Evolutionary conservation across 2,329 filamentous ascomycete genomes (phyloP), one percentile per base, ranked within the genome.

Genomic region (Teratosphaeria gauchensis): DNA sequence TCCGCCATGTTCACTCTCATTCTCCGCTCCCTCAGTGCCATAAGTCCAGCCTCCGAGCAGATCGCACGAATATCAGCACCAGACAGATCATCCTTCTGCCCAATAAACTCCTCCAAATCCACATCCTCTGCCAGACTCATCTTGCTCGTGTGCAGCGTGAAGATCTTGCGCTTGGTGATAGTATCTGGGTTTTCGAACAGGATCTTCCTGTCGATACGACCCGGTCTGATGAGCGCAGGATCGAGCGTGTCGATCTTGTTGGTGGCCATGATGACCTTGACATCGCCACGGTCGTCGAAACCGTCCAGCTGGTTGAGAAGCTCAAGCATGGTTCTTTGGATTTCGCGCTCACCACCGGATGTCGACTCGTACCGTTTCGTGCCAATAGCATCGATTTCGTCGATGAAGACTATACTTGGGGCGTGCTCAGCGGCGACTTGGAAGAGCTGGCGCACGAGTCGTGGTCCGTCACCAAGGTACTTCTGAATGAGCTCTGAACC

Each of bases 1-100:
- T 99, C 94, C 7, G 92, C 90, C 94, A 99, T 99, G 76, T 97
- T 92, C 59, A 99, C 94, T 58, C 92, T 86, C 94, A 99, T 99
- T 71, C 94, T 86, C 64, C 94, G 84, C 79, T 99, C 94, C 67
- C 94, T 85, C 63, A 99, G 80, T 21, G 94, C 94, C 84, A 97
- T 85, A 72, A 99, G 79, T 75, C 94, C 94, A 51, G 94, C 92
- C 74, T 99, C 94, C 32, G 92, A 96, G 78, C 94, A 99, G 69
- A 99, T 99, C 54, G 94, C 94, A 77, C 97, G 95, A 81, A 99
- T 97, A 76, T 99, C 94, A 38, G 94, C 94, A 75, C 94, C 94
- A 4, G 89, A 95, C 7, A 99, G 81, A 69, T 99, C 95, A 69
- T 99, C 94, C 82, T 99, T 99, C 75, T 97, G 92, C 64, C 86